Evolutionary conservation across 2,329 filamentous ascomycete genomes (phyloP), one percentile per base, ranked within the genome.

Genomic region (Alternaria atra): DNA sequence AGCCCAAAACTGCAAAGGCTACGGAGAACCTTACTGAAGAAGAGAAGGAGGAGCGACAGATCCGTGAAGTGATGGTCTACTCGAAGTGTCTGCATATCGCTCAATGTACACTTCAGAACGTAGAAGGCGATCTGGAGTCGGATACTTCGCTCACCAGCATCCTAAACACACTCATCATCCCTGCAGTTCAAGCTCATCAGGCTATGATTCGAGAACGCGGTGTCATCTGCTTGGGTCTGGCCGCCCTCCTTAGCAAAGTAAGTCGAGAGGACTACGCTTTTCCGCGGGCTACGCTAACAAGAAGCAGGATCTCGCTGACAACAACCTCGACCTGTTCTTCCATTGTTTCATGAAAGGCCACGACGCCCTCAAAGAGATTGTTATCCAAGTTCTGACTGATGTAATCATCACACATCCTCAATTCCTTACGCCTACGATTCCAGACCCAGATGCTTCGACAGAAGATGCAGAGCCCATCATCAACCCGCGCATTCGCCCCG

Each of bases 1-100:
- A 51, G 17, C 83, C 73, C 40, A 72, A 67, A 52, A 63, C 59
- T 13, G 35, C 58, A 64, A 60, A 80, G 70, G 46, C 66, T 55
- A 56, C 77, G 70, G 68, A 82, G 79, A 48, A 80, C 72, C 64
- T 81, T 78, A 64, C 79, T 76, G 40, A 80, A 70, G 72, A 84
- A 85, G 87, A 68, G 50, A 85, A 87, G 53, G 86, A 88, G 67
- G 84, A 84, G 47, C 96, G 94, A 81, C 92, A 91, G 1, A 88
- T 97, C 67, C 90, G 88, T 67, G 93, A 97, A 80, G 95, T 97
- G 74, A 89, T 97, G 83, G 91, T 98, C 77, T 98, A 98, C 83
- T 94, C 97, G 88, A 98, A 98, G 81, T 98, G 95, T 78, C 85
- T 99, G 63, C 92, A 97, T 75, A 97, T 99, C 68, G 94, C 96